Percentiles rank a stretch among this genome's conserved stretches.
Evolutionary conservation across 225 moss, liverwort and hornwort genomes (phyloP).

Genomic region (Polytrichum commune): DNA sequence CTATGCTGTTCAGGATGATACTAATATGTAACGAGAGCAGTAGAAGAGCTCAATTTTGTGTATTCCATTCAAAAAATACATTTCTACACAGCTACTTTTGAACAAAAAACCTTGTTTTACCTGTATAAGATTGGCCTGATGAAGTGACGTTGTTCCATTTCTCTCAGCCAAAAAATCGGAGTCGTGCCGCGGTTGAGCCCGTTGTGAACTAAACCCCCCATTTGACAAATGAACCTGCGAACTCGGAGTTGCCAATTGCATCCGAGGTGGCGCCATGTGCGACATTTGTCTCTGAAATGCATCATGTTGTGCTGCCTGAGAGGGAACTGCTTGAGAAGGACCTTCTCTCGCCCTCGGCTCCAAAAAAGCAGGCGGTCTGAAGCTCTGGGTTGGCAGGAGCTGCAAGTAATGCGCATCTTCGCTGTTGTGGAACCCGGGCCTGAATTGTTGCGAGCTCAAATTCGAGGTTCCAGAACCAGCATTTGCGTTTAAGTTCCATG

Average conservation of each 20-base stretch:
- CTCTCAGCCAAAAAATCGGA: slow-evolving; percentile 57
- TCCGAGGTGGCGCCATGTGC: slow-evolving; percentile 7
- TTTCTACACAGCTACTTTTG: too few species aligned
- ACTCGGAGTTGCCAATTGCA: slow-evolving; percentile 6
- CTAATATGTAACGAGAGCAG: too few species aligned
- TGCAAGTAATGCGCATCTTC: slow-evolving; percentile 28
- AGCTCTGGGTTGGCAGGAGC: slow-evolving; percentile 22
- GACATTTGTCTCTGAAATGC: background rate
- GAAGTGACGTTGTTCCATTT: slow-evolving; percentile 58
- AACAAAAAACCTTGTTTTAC: slow-evolving; percentile 20
- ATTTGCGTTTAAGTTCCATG: background rate
- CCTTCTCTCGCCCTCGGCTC: slow-evolving; percentile 26
- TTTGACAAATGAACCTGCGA: slow-evolving; percentile 23
- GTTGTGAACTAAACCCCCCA: slow-evolving; percentile 12
- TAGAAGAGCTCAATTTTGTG: background rate
- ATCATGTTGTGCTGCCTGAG: background rate
- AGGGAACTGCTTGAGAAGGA: slow-evolving; percentile 4
- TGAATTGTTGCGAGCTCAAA: slow-evolving; percentile 9
- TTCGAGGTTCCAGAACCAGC: slow-evolving; percentile 2
- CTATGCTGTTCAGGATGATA: too few species aligned
- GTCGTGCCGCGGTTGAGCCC: slow-evolving; percentile 23
- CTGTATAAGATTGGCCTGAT: slow-evolving; percentile 70
- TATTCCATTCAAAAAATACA: background rate
- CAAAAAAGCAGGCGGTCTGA: slow-evolving; percentile 34
- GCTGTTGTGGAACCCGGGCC: slow-evolving; percentile 16